Evolutionary conservation across 495 filamentous ascomycete species (phyloP), one percentile per base, ranked within the genome.

Genomic region (Podospora comata): DNA sequence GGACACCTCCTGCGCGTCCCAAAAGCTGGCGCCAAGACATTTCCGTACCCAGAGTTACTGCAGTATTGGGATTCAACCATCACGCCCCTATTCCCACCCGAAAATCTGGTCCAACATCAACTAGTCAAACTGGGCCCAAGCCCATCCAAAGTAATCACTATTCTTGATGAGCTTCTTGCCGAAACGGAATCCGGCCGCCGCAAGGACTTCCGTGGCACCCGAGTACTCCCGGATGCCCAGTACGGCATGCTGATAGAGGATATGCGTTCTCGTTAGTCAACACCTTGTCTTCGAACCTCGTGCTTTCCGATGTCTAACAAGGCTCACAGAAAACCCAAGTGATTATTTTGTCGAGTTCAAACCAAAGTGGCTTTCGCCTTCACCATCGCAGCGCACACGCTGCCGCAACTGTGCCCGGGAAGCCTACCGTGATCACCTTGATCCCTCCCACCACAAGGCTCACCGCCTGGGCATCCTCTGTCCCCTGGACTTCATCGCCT

Each of bases 341-440:
- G 81, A 86, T 20, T 77, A 82, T 0, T 73, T 88, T 0, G 79
- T 93, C 26, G 92, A 99, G 76, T 88, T 98, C 72, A 99, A 99
- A 73, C 93, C 94, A 5, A 99, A 99, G 77, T 99, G 95, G 95
- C 86, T 97, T 1, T 75, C 84, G 5, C 94, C 94, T 70, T 95
- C 92, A 0, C 92, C 91, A 1, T 87, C 86, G 27, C 94, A 94
- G 0, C 93, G 93, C 1, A 5, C 71, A 23, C 83, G 93, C 27
- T 99, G 95, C 77, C 89, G 95, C 5, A 97, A 91, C 1, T 99
- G 95, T 76, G 95, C 95, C 2, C 76, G 92, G 20, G 81, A 88
- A 56, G 88, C 89, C 7, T 82, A 83, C 30, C 70, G 77, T 15
- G 23, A 58, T n/a, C 23, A 19, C 55, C 55, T 58, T 26, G n/a